Base-by-base conservation (phyloP, 164 flowering plant genomes). In the Brasenia schreberi region DNA sequence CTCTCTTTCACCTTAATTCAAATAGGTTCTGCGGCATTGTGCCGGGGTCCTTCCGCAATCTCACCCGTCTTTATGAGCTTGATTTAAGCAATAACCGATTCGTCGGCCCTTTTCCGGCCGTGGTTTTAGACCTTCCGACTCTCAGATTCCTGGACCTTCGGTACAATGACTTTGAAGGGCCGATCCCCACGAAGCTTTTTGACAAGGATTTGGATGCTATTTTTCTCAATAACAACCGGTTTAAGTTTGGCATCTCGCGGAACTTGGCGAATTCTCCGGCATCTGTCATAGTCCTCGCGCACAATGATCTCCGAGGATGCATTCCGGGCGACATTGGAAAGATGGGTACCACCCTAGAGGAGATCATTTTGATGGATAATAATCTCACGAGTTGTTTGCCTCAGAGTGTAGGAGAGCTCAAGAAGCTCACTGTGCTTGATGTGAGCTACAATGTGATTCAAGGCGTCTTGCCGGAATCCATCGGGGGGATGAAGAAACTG, bases 121-220 rank as follows among this genome's bases (percentile, higher is more conserved):
- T 77, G 5, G 80, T 85, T 7, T 66, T 85, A 11, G 5, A 53
- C 49, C 44, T 85, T 4, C 85, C 87, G 0, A 1, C 43, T 9
- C 77, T 85, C 45, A 82, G 76, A 67, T 84, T 78, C 70, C 68
- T 85, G 65, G 90, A 85, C 69, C 70, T 85, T 39, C 67, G 87
- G 53, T 84, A 63, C 73, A 84, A 84, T 27, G 73, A 80, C 5
- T 84, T 84, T 42, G 85, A 84, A 19, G 85, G 87, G 5, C 16
- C 65, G 4, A 49, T 84, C 49, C 87, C 87, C 1, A 42, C 66
- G 0, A 69, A 67, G 68, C 70, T 84, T 1, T 84, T 84, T 68
- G 70, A 80, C n/a, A 82, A 73, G 63, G 75, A 76, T 1, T 67
- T 84, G 0, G 87, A 84, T 44, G 87, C 87, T 0, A 5, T 84